phyloP scores from a whole-genome alignment of 345 rosid species.

The Syzygium grande region DNA sequence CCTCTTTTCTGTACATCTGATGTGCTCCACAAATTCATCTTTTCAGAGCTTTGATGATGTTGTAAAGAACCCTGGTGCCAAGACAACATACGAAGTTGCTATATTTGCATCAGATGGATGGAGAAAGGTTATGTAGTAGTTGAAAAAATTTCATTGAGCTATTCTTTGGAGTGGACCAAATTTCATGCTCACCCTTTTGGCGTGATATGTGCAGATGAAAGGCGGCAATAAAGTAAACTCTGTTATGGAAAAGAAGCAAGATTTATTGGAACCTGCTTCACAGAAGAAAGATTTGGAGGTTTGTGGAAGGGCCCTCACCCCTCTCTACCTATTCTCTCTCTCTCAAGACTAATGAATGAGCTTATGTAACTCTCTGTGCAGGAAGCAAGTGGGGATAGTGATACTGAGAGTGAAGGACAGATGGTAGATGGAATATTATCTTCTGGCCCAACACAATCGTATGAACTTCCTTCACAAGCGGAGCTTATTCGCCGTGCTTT shows the following conservation, averaged over 20 bases:
- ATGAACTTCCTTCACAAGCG: slow-evolving; percentile 79
- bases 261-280: slow-evolving; percentile 10
- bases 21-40: neutral
- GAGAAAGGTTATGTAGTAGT: slow-evolving; percentile 50
- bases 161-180: neutral
- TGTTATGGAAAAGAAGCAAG: slow-evolving; percentile 15
- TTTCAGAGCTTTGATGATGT: slow-evolving; percentile 41
- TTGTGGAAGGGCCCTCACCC: neutral
- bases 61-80: slow-evolving; percentile 40
- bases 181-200: neutral
- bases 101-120: slow-evolving; percentile 60
- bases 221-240: slow-evolving; percentile 22
- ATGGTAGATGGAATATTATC: slow-evolving; percentile 82
- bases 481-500: slow-evolving; percentile 82
- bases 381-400: slow-evolving; percentile 52
- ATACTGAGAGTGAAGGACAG: slow-evolving; percentile 42
- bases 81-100: slow-evolving; percentile 76
- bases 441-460: slow-evolving; percentile 33
- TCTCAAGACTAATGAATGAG: neutral
- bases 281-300: slow-evolving; percentile 38
- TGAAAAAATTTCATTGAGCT: neutral
- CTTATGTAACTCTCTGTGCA: neutral
- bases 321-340: neutral
- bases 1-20: neutral
- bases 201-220: neutral